phyloP scores from a whole-genome alignment of 1,284 basidiomycete species.

The Ganoderma lingzhi region DNA sequence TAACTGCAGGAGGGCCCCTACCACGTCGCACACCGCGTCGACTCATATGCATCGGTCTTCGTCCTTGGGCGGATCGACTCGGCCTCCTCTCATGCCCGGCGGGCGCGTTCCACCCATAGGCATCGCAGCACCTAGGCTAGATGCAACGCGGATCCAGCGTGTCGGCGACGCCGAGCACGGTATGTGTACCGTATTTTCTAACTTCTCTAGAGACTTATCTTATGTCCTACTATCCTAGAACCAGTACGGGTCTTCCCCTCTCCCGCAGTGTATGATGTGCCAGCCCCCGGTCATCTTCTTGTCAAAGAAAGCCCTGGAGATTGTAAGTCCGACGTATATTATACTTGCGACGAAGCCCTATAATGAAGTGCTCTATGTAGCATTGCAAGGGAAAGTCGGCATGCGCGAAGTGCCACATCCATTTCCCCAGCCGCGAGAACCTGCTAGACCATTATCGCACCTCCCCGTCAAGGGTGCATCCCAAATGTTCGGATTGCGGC shows the following conservation, averaged over 20 bases:
- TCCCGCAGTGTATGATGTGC: background rate
- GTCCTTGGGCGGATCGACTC: background rate
- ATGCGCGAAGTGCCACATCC: background rate
- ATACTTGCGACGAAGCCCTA: background rate
- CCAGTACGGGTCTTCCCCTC: background rate
- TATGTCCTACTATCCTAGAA: background rate
- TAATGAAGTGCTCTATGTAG: background rate
- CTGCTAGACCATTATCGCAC: conserved; percentile 25
- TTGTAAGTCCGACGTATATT: background rate
- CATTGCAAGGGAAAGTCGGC: background rate
- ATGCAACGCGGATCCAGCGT: background rate
- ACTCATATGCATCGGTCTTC: background rate
- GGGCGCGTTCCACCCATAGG: background rate
- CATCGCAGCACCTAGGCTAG: background rate
- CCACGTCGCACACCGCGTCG: background rate
- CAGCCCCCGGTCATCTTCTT: background rate
- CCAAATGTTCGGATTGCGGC: conserved; percentile 10
- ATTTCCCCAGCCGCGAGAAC: background rate
- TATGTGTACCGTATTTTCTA: background rate
- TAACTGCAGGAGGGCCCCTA: background rate
- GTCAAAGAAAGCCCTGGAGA: background rate
- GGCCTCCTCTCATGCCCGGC: background rate
- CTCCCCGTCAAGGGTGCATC: conserved; percentile 11
- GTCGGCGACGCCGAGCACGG: background rate
- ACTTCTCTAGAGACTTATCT: background rate